Base-by-base conservation (phyloP, 352 stramenopile genomes). In the Proteromonas lacertae region DNA sequence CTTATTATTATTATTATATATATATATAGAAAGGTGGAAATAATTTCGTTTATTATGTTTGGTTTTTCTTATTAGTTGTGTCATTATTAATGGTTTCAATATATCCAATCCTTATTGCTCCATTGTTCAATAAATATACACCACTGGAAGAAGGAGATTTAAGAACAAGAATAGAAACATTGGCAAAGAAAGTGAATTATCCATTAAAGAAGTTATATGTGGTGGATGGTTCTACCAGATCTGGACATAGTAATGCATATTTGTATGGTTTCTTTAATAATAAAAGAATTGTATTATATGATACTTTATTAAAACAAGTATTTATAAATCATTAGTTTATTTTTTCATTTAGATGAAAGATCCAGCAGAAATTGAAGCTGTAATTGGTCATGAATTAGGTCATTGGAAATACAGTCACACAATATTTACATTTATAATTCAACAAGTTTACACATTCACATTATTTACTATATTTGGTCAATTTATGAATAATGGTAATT, bases 121-220 rank as follows among this genome's bases (percentile, higher is more conserved):
- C 83, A 16, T 51, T 93, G 7, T 96, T 93, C 45, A 94, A 94
- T 59, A 93, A 79, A 49, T 86, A 80, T 44, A 75, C 57, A 40
- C 59, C 62, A 38, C 46, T 86, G 7, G 41, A 50, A 14, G 14
- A 43, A 14, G 32, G 32, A 14, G 12, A n/a, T 0, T 16, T 45
- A 9, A 47, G 48, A 10, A 17, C 16, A 1, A 16, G 22, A 21
- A 82, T 82, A 28, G 68, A 79, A 43, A 58, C 59, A 18, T 51
- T 94, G 19, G 81, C 83, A 3, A 57, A 59, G 23, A 51, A 46
- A 18, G 65, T 94, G 19, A 38, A 64, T 6, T 96, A 91, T 48
- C 83, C 83, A 23, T 57, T 96, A 32, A 90, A 76, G 10, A 87
- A 94, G 48, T 60, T 96, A 24, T 96, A 91, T 50, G 70, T 90